phyloP scores from a whole-genome alignment of 257 asterid species.

The Rubia yunnanensis region DNA sequence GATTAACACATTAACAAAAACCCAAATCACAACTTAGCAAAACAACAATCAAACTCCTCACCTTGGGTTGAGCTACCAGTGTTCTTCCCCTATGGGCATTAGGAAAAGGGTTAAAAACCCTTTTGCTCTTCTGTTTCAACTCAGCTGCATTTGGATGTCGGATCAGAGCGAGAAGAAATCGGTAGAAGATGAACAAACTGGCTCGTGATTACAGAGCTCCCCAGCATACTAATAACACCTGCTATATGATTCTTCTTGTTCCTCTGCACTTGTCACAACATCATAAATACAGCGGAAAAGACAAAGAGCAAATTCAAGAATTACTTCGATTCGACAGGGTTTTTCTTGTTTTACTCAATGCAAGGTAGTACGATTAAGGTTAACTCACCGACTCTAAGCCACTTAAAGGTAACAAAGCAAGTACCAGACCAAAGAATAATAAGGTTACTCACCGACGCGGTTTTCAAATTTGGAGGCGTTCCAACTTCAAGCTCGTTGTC shows the following conservation, averaged over 20 bases:
- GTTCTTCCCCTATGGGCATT: neutral
- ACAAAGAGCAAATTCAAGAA: neutral
- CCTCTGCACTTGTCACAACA: neutral
- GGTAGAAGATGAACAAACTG: constrained; percentile 3
- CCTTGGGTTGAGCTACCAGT: neutral
- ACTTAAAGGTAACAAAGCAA: too few relatives aligned
- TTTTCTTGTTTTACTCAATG: neutral
- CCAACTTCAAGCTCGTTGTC: too few relatives aligned
- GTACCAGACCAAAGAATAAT: too few relatives aligned
- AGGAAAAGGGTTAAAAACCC: neutral
- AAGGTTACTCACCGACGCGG: too few relatives aligned
- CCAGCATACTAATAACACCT: constrained; percentile 18
- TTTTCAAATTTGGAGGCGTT: too few relatives aligned
- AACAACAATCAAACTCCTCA: neutral
- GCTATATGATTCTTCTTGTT: constrained; percentile 3
- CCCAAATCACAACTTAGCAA: neutral
- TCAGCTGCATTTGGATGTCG: neutral
- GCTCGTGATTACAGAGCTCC: constrained; percentile 15
- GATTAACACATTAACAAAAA: neutral
- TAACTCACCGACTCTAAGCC: neutral
- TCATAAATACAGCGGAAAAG: constrained; percentile 1
- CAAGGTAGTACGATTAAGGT: neutral
- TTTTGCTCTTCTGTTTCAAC: neutral
- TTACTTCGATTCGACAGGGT: neutral
- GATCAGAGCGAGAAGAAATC: neutral